Evolutionary conservation across 2,329 filamentous ascomycete species (phyloP), one percentile per base, ranked within the genome.

Genomic region (Beauveria scarabaeidicola): DNA sequence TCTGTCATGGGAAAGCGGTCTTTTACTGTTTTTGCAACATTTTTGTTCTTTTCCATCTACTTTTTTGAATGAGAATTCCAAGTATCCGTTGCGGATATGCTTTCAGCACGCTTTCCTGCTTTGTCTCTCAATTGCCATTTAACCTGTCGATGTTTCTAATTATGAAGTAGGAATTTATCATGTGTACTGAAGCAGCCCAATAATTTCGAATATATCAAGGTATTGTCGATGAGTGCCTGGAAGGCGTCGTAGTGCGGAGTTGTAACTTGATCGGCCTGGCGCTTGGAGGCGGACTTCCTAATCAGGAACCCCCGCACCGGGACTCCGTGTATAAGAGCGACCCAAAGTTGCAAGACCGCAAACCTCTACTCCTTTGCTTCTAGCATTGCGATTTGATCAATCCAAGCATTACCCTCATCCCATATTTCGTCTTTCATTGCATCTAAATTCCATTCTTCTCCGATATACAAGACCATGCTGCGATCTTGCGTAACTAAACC

Each of bases 241-340:
- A 58, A 48, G 54, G 56, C 48, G 38, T 21, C 21, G 23, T 3
- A 10, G 25, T 21, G 48, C n/a, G n/a, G 48, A 27, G 50, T 36
- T 36, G 41, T 43, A 27, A 13, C 5, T 43, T 21, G 27, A 48
- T 61, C 38, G 36, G 38, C 25, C 15, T 19, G 53, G 60, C 56
- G 53, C 48, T 53, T 48, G 47, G 36, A 29, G 25, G 64, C 69
- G 69, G 69, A 69, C 62, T 69, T 67, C 69, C 69, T 10, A 64
- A 70, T 64, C 29, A 11, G 65, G 69, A 59, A 71, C 36, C 52
- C 48, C 69, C 69, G 69, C 66, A 52, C 59, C 11, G 5, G 5
- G 41, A 58, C 63, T 23, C 48, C 2, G 32, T 41, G 43, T 57
- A 53, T 40, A 69, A 64, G 65, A 64, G 58, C 25, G 29, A 40